phyloP scores from a whole-genome alignment of 179 eudicot genomes.

The Dionaea muscipula region DNA sequence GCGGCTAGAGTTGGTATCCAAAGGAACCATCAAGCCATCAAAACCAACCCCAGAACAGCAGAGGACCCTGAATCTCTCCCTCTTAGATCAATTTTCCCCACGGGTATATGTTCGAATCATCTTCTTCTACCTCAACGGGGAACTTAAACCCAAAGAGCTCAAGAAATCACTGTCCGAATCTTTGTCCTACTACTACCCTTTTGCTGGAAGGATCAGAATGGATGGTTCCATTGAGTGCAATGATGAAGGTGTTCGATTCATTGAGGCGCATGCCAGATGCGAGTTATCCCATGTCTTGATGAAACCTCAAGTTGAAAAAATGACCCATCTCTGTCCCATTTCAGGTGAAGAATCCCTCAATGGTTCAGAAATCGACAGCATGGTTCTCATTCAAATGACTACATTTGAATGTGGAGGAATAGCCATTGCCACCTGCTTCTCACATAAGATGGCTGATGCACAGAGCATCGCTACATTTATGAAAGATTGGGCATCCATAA shows the following conservation, averaged over 20 bases:
- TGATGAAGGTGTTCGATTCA: slow-evolving; percentile 11
- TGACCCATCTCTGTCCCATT: background rate
- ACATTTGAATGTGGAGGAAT: slow-evolving; percentile 26
- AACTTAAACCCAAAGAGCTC: background rate
- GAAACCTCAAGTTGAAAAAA: background rate
- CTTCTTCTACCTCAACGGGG: slow-evolving; percentile 7
- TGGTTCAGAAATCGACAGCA: background rate
- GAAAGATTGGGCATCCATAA: slow-evolving; percentile 20
- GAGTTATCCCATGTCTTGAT: background rate
- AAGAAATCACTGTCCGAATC: slow-evolving; percentile 6
- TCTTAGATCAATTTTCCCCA: slow-evolving; percentile 10
- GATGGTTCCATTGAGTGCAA: background rate
- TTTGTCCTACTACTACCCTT: slow-evolving; percentile 11
- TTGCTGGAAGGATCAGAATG: slow-evolving; percentile 10
- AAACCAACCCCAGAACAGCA: slow-evolving; percentile 6
- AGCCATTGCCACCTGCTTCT: slow-evolving; percentile 23
- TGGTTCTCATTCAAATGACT: slow-evolving; percentile 22
- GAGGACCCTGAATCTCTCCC: slow-evolving; percentile 7
- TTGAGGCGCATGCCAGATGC: background rate
- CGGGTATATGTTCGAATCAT: slow-evolving; percentile 1
- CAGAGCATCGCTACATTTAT: slow-evolving; percentile 24
- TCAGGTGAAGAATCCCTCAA: background rate
- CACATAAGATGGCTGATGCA: slow-evolving; percentile 30
- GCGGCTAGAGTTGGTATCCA: slow-evolving; percentile 5
- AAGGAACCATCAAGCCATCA: slow-evolving; percentile 14